phyloP scores from a whole-genome alignment of 148 eudicot genomes.

The Persicaria maculosa region DNA sequence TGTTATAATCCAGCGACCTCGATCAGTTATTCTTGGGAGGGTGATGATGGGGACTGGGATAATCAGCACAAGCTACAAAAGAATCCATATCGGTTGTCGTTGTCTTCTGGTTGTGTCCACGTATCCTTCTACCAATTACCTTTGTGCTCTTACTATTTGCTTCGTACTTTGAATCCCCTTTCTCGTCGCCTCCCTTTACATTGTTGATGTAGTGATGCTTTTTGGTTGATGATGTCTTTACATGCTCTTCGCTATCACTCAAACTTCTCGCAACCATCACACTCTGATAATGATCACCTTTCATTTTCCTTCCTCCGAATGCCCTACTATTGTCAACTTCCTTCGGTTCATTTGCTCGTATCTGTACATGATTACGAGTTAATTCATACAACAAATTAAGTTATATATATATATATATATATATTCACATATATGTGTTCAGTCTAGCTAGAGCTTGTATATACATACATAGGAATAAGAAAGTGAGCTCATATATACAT shows the following conservation, averaged over 20 bases:
- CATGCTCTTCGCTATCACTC: background rate
- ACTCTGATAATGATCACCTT: background rate
- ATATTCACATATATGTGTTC: too few relatives aligned
- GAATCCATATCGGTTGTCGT: slow-evolving; percentile 6
- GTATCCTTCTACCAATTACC: background rate
- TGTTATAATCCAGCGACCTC: too few relatives aligned
- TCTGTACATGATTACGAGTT: background rate
- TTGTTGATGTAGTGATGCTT: background rate
- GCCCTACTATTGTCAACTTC: background rate
- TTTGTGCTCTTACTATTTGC: background rate
- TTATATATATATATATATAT: too few relatives aligned
- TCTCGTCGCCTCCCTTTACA: background rate
- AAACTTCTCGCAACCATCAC: background rate
- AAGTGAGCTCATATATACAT: background rate
- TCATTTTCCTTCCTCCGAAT: slow-evolving; percentile 10
- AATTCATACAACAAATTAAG: background rate
- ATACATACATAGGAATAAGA: background rate
- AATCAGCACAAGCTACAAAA: slow-evolving; percentile 3
- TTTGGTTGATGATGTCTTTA: background rate
- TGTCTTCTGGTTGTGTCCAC: background rate
- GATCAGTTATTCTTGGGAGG: background rate
- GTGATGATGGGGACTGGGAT: background rate
- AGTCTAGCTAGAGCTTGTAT: background rate
- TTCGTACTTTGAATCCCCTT: background rate
- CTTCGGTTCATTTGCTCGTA: background rate